Percentiles rank a stretch among this genome's conserved stretches.
phyloP scores from a whole-genome alignment of 805 yeast species.

The Nakazawaea peltata region DNA sequence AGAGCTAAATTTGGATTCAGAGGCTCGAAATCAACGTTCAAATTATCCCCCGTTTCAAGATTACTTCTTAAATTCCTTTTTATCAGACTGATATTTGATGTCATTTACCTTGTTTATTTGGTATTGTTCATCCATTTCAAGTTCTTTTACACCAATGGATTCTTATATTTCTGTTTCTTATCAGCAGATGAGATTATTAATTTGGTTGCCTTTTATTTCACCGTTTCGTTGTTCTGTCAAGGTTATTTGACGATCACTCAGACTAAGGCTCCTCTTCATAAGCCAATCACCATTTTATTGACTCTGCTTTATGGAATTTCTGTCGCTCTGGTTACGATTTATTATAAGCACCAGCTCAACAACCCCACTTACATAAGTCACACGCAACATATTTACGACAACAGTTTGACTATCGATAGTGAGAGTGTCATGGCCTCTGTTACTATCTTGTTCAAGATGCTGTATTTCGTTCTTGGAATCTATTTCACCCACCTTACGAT shows the following conservation, averaged over 20 bases:
- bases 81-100: conserved; percentile 3
- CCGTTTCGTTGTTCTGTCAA: conserved; percentile 3
- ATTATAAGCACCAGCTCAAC: conserved; percentile 1
- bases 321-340: conserved; percentile 1
- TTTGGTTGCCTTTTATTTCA: conserved; percentile 6
- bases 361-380: not conserved
- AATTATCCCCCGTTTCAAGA: conserved; percentile 7
- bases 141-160: conserved; percentile 3
- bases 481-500: not conserved
- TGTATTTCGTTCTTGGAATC: not conserved
- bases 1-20: not conserved
- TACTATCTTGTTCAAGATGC: conserved; percentile 1
- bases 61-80: conserved; percentile 1
- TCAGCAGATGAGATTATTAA: conserved; percentile 3
- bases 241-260: conserved; percentile 6
- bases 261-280: conserved; percentile 1
- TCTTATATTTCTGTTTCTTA: conserved; percentile 4
- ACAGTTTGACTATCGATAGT: not conserved
- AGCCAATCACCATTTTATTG: not conserved
- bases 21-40: not conserved
- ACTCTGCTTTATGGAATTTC: conserved; percentile 3
- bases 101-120: conserved; percentile 4
- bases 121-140: conserved; percentile 4
- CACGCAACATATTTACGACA: no score
- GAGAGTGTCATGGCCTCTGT: conserved; percentile 1